Evolutionary conservation across 2,329 filamentous ascomycete genomes (phyloP), one percentile per base, ranked within the genome.

Genomic region (Ramularia endophylla): DNA sequence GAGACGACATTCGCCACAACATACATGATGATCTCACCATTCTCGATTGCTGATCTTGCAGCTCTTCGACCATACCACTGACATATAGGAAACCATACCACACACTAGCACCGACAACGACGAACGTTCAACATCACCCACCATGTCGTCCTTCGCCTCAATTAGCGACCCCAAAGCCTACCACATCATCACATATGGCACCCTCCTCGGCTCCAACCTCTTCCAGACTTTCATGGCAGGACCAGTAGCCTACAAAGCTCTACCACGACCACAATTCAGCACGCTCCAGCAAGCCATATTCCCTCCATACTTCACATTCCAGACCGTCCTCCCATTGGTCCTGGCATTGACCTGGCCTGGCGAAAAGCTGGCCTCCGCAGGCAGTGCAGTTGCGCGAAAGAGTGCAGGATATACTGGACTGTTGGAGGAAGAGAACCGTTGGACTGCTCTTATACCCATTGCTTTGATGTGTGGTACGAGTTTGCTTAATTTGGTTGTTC

Each of bases 221-320:
- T 97, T 88, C 67, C 87, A 97, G 63, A 83, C 85, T 41, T 95
- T 95, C 65, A 69, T 83, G 45, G 71, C 69, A 37, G 80, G 87
- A 44, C 78, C 87, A 38, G 72, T 89, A 41, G 81, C 87, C 56
- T 94, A 84, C 73, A 81, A 75, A 59, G 75, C 78, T 8, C 79
- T 95, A 27, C 80, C 87, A 18, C 80, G 87, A 18, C 78, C 86
- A 0, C 80, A 87, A 60, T 97, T 98, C 70, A 79, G 83, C 18
- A 73, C 80, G 13, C 76, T 95, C 22, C 90, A 95, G 66, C 75
- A 80, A 51, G 78, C 78, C 49, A 78, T 89, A 39, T 95, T 95
- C 69, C 87, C 87, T 25, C 74, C 87, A 56, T 98, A 94, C 72
- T 97, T 97, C 64, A 72, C 78, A 33, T 70, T 97, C 43, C 90